These are phyloP conservation scores for Hypoxylon rickii DNA, from an alignment of 495 filamentous ascomycete species.

Conservation along the genomic window DNA sequence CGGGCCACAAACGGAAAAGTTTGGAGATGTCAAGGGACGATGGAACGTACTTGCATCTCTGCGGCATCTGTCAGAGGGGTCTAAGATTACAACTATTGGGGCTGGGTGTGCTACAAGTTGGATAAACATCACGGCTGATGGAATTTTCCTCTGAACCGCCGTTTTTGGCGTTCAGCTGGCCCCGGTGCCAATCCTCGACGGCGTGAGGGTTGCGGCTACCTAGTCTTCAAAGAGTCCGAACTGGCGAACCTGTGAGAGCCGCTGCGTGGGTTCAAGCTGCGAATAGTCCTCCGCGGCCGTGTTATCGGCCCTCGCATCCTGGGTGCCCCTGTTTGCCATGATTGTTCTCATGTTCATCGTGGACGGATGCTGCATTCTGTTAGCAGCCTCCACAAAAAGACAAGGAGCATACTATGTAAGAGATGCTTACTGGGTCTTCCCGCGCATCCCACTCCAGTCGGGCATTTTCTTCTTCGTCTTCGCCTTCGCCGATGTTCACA, in stretches of 20 bases:
- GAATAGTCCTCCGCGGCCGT: slow-evolving; percentile 35
- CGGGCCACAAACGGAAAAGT: slow-evolving; percentile 65
- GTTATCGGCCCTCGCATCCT: slow-evolving; percentile 39
- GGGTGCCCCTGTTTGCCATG: slow-evolving; percentile 29
- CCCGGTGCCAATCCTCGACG: background rate
- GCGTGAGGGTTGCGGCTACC: background rate
- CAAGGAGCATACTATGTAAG: background rate
- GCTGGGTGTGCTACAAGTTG: slow-evolving; percentile 92
- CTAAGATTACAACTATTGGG: slow-evolving; percentile 60
- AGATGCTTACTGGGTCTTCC: slow-evolving; percentile 53
- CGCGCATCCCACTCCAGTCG: slow-evolving; percentile 81
- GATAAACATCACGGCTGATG: slow-evolving; percentile 55
- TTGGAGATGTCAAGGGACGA: slow-evolving; percentile 66
- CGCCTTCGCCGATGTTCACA: slow-evolving; percentile 68
- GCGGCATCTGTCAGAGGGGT: slow-evolving; percentile 48
- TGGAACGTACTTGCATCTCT: slow-evolving; percentile 65
- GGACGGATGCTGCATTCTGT: slow-evolving; percentile 41
- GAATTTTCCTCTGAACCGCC: slow-evolving; percentile 29
- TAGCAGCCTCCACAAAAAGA: slow-evolving; percentile 14
- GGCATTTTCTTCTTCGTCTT: slow-evolving; percentile 63
- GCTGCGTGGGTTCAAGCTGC: slow-evolving; percentile 67
- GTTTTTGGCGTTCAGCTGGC: no score
- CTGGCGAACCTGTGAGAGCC: slow-evolving; percentile 60
- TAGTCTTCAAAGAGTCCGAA: slow-evolving; percentile 59
- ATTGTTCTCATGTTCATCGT: slow-evolving; percentile 42